A percentile compares a stretch with the other conserved stretches of the same genome.
phyloP scores from a whole-genome alignment of 352 stramenopile genomes.

The Aphanomyces astaci region DNA sequence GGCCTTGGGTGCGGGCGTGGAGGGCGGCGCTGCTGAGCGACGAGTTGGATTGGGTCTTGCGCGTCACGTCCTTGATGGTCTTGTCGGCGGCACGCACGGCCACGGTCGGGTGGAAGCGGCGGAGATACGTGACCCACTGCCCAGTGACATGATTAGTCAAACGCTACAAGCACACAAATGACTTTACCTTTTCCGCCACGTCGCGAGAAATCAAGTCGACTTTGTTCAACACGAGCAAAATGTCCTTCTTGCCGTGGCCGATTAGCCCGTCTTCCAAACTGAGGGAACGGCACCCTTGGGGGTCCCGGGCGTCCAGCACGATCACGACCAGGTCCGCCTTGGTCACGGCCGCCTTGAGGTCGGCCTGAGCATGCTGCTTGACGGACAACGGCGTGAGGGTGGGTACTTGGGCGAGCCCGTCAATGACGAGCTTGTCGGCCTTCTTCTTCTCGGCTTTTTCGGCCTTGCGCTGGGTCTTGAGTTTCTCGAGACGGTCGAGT shows the following conservation, averaged over 20 bases:
- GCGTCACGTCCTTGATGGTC: constrained; percentile 87
- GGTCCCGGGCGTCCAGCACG: constrained; percentile 97
- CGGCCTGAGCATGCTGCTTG: constrained; percentile 69
- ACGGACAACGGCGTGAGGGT: constrained; percentile 52
- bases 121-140: constrained; percentile 90
- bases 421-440: constrained; percentile 29
- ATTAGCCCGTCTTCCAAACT: constrained; percentile 93
- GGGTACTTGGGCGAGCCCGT: constrained; percentile 21
- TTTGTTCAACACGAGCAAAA: constrained; percentile 99
- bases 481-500: constrained; percentile 49
- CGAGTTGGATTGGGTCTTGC: constrained; percentile 68
- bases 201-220: constrained; percentile 92
- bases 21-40: constrained; percentile 40
- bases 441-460: constrained; percentile 67
- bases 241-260: constrained; percentile 90
- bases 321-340: constrained; percentile 57
- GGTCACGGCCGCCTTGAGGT: constrained; percentile 65
- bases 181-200: constrained; percentile 78
- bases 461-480: constrained; percentile 49
- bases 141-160: background rate
- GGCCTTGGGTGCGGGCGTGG: constrained; percentile 59
- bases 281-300: constrained; percentile 89
- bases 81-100: constrained; percentile 74
- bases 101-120: constrained; percentile 91
- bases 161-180: constrained; percentile 28